Evolutionary conservation across 176 grass and related monocot genomes (phyloP).

Genomic region (Alloteropsis semialata): DNA sequence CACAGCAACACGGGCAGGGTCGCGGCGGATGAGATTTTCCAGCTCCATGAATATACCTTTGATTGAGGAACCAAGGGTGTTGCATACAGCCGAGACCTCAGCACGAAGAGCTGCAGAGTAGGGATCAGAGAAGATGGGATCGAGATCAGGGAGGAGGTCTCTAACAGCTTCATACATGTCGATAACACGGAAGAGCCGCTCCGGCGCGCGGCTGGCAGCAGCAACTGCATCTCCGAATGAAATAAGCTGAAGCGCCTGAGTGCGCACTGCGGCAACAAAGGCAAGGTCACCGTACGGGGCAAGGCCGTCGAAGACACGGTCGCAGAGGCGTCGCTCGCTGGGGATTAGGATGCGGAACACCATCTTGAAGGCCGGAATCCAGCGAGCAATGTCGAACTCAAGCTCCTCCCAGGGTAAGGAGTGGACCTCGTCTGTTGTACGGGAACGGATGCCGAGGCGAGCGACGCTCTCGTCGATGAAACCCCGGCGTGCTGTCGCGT

Average conservation of each 20-base stretch:
- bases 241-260: slow-evolving; percentile 70
- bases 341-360: slow-evolving; percentile 89
- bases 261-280: slow-evolving; percentile 73
- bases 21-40: slow-evolving; percentile 93
- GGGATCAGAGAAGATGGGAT: slow-evolving; percentile 75
- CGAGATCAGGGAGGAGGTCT: slow-evolving; percentile 82
- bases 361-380: slow-evolving; percentile 90
- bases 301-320: slow-evolving; percentile 76
- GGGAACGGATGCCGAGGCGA: slow-evolving; percentile 65
- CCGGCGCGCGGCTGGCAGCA: slow-evolving; percentile 66
- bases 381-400: slow-evolving; percentile 87
- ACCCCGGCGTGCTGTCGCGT: slow-evolving; percentile 61
- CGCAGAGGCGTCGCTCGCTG: slow-evolving; percentile 91
- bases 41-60: slow-evolving; percentile 96
- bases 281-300: slow-evolving; percentile 80
- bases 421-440: slow-evolving; percentile 75
- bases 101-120: slow-evolving; percentile 79
- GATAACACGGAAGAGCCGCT: slow-evolving; percentile 89
- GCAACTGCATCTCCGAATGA: slow-evolving; percentile 84
- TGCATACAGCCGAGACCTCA: slow-evolving; percentile 70
- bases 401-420: slow-evolving; percentile 69
- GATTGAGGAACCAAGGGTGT: slow-evolving; percentile 71
- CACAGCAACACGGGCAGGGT: slow-evolving; percentile 64
- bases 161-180: slow-evolving; percentile 95
- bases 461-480: slow-evolving; percentile 94